These are phyloP conservation scores for Haematococcus sp. DNA, from an alignment of 139 green algal genomes.

Conservation along the genomic window DNA sequence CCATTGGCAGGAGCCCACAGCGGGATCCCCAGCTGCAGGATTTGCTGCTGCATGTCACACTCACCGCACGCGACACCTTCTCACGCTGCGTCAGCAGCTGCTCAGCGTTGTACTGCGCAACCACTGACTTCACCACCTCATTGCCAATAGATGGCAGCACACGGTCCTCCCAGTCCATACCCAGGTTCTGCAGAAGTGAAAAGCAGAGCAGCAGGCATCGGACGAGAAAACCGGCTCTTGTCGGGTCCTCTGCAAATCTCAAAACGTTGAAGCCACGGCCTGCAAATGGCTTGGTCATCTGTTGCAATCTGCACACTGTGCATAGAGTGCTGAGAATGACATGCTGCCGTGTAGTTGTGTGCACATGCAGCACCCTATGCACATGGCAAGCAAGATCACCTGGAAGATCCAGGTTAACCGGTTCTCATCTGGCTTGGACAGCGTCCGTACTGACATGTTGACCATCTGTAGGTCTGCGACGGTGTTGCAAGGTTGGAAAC, in stretches of 20 bases:
- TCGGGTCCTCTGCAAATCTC: no score
- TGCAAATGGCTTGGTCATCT: no score
- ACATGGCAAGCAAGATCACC: constrained; percentile 28
- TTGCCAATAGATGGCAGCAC: constrained; percentile 99
- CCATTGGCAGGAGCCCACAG: no score
- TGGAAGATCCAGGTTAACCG: constrained; percentile 86
- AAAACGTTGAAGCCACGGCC: no score
- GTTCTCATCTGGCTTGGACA: constrained; percentile 87
- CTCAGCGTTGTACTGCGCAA: constrained; percentile 99
- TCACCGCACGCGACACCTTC: constrained; percentile 76
- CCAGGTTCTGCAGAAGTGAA: constrained; percentile 66
- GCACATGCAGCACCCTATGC: no score
- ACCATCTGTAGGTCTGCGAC: constrained; percentile 98
- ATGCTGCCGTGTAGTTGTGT: no score
- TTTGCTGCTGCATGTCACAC: constrained; percentile 1
- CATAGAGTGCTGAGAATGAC: no score
- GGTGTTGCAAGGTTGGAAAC: not conserved
- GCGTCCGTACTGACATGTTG: constrained; percentile 94
- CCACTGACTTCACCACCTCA: constrained; percentile 96
- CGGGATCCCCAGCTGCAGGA: not conserved
- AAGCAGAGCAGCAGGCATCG: no score
- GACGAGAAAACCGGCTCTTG: no score
- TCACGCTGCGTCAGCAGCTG: constrained; percentile 98
- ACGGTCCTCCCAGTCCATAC: constrained; percentile 96
- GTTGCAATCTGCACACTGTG: no score